These are phyloP conservation scores for Wolfiporia cocos DNA, from an alignment of 1,284 basidiomycete genomes.

Conservation along the genomic window DNA sequence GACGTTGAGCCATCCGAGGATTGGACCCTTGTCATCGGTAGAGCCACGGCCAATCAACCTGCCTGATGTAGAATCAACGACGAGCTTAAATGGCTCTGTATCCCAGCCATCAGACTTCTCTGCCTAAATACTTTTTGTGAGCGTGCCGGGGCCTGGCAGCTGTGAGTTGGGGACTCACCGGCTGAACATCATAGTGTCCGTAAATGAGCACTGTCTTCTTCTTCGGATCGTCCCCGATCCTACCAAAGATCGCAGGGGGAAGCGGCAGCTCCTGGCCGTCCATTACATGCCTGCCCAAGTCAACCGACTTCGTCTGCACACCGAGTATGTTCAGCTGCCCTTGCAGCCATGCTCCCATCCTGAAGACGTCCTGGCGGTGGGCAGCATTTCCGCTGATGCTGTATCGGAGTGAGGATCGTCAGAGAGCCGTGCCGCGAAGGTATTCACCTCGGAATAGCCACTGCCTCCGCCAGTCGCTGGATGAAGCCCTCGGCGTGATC, in stretches of 20 bases:
- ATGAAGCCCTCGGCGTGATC: slow-evolving; percentile 72
- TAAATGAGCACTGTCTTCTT: slow-evolving; percentile 94
- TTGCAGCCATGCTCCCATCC: slow-evolving; percentile 81
- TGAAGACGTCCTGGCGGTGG: slow-evolving; percentile 70
- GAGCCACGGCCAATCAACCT: slow-evolving; percentile 86
- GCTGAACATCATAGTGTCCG: slow-evolving; percentile 87
- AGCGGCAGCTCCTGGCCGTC: slow-evolving; percentile 77
- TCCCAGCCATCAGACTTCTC: slow-evolving; percentile 85
- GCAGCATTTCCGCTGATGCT: slow-evolving; percentile 66
- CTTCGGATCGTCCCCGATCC: slow-evolving; percentile 75
- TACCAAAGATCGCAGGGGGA: slow-evolving; percentile 86
- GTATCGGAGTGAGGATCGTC: slow-evolving; percentile 5
- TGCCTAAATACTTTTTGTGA: no score
- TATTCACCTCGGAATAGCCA: slow-evolving; percentile 79
- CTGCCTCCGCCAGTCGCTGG: slow-evolving; percentile 73
- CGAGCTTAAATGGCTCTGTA: slow-evolving; percentile 86
- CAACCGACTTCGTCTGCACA: slow-evolving; percentile 66
- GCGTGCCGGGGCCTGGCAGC: no score
- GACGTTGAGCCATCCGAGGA: slow-evolving; percentile 94
- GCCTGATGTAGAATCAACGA: slow-evolving; percentile 60
- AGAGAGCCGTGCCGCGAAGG: not conserved
- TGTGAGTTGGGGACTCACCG: slow-evolving; percentile 57
- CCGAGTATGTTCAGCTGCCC: slow-evolving; percentile 68
- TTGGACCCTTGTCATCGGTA: slow-evolving; percentile 91
- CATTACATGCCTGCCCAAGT: slow-evolving; percentile 80